Conservation (phyloP, 805 yeast species). For the Spathaspora gorwiae region DNA sequence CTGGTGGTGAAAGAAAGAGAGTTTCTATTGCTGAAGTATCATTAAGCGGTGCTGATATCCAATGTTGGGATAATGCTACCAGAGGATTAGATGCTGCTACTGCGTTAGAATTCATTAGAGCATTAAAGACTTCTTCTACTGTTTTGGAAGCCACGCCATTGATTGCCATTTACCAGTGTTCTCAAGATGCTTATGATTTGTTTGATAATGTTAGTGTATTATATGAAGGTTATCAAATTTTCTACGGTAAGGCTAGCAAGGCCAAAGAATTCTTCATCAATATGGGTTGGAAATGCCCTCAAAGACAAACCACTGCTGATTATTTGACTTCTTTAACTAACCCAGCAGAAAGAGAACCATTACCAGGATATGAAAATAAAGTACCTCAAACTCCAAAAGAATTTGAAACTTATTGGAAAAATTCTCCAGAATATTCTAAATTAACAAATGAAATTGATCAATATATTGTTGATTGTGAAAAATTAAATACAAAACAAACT, state of each 20-base stretch:
- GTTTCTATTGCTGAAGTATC: too few species aligned
- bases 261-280: conserved; percentile 48
- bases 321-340: conserved; percentile 64
- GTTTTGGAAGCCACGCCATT: conserved; percentile 46
- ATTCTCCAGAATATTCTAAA: conserved; percentile 45
- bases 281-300: conserved; percentile 61
- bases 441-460: conserved; percentile 40
- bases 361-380: conserved; percentile 44
- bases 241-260: conserved; percentile 23
- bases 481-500: conserved; percentile 11
- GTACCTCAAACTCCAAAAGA: conserved; percentile 56
- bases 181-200: conserved; percentile 49
- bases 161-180: conserved; percentile 53
- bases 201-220: conserved; percentile 46
- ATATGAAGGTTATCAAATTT: conserved; percentile 46
- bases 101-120: conserved; percentile 66
- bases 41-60: too few species aligned
- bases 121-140: conserved; percentile 56
- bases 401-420: conserved; percentile 56
- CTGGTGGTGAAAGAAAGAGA: too few species aligned
- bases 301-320: conserved; percentile 66
- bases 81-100: conserved; percentile 83
- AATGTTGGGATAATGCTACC: conserved; percentile 79
- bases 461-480: conserved; percentile 26
- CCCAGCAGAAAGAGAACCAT: conserved; percentile 52